Conservation (phyloP, 73 alveolate genomes). For the Uronychia setigera region DNA sequence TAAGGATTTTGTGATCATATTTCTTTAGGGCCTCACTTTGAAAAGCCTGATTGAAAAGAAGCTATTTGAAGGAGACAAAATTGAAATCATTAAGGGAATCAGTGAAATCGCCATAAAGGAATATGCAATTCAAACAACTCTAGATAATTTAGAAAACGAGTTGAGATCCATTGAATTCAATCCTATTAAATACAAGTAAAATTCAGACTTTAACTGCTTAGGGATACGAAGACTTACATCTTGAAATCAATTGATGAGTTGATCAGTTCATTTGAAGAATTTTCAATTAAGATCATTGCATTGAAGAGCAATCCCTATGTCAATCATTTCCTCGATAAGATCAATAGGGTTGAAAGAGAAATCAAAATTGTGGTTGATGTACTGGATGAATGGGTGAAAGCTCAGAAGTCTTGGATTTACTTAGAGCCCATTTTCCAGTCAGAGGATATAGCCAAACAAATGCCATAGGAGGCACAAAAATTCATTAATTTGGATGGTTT, state of each 20-base stretch:
- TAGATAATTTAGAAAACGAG: conserved; percentile 60
- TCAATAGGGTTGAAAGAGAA: conserved; percentile 59
- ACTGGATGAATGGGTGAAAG: conserved; percentile 95
- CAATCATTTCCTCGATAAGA: conserved; percentile 47
- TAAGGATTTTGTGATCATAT: background rate
- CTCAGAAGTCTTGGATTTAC: conserved; percentile 91
- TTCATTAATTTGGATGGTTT: conserved; percentile 86
- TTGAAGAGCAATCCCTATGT: conserved; percentile 41
- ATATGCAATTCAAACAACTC: conserved; percentile 62
- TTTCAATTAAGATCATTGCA: conserved; percentile 46
- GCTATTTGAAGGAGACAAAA: conserved; percentile 41
- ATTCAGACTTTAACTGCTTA: background rate
- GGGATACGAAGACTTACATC: conserved; percentile 44
- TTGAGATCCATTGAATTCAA: conserved; percentile 45
- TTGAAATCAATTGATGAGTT: conserved; percentile 56
- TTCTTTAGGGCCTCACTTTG: conserved; percentile 19
- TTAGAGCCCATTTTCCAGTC: conserved; percentile 93
- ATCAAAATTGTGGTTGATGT: conserved; percentile 73
- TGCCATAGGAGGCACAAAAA: conserved; percentile 90
- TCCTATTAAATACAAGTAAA: conserved; percentile 40
- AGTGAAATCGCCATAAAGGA: conserved; percentile 65
- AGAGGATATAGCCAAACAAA: conserved; percentile 90
- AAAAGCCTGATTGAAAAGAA: conserved; percentile 31
- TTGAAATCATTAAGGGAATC: conserved; percentile 55
- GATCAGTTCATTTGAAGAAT: conserved; percentile 52